Evolutionary conservation across 257 asterid species (phyloP).

Genomic region (Solanum sejunctum): DNA sequence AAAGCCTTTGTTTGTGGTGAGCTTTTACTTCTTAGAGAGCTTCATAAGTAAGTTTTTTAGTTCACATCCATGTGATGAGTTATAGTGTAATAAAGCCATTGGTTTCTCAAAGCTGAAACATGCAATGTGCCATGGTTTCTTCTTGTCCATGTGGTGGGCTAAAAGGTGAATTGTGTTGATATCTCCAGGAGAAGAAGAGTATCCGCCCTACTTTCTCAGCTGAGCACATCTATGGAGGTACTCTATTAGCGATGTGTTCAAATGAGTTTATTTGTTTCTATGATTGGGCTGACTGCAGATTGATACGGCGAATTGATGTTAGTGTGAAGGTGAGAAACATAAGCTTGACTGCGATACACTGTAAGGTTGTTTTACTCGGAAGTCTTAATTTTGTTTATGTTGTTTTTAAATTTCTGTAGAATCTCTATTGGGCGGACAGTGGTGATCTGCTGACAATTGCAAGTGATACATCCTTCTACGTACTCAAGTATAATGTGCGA

Average conservation of each 20-base stretch:
- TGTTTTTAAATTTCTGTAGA: constrained; percentile 30
- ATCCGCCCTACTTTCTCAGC: constrained; percentile 94
- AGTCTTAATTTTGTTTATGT: background rate
- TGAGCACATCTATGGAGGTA: constrained; percentile 81
- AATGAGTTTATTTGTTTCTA: constrained; percentile 85
- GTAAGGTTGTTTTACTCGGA: background rate
- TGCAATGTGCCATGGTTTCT: background rate
- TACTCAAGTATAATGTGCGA: constrained; percentile 65
- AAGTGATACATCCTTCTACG: constrained; percentile 73
- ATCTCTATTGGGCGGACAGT: constrained; percentile 91
- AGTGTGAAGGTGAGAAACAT: constrained; percentile 59
- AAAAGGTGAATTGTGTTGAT: constrained; percentile 4
- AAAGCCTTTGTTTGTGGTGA: background rate
- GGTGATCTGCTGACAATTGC: constrained; percentile 84
- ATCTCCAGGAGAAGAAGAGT: constrained; percentile 88
- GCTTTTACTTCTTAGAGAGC: background rate
- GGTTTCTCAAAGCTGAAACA: background rate
- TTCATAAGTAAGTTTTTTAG: background rate
- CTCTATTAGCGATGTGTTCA: constrained; percentile 75
- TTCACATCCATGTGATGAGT: background rate
- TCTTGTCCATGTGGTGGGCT: background rate
- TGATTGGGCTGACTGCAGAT: constrained; percentile 91
- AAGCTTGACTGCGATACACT: background rate
- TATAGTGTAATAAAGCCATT: background rate
- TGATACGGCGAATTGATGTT: constrained; percentile 87